These are phyloP conservation scores for Xylaria acuta DNA, from an alignment of 495 filamentous ascomycete species.

Conservation along the genomic window DNA sequence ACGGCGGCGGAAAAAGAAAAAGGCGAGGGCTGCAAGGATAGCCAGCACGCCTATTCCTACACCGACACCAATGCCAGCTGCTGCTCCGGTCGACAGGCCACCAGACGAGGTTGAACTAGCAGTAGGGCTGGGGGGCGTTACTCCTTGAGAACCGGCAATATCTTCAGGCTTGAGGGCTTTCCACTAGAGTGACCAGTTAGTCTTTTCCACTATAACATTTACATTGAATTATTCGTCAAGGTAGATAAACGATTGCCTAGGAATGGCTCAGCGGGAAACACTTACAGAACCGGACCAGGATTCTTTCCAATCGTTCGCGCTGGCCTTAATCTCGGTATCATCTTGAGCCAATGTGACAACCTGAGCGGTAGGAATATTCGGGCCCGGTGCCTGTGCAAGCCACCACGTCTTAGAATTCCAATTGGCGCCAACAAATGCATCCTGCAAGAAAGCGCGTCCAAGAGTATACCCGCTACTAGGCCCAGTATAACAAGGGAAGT, in stretches of 20 bases:
- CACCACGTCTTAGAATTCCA: slow-evolving; percentile 54
- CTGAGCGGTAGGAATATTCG: slow-evolving; percentile 37
- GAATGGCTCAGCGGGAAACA: background rate
- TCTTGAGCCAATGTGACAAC: slow-evolving; percentile 29
- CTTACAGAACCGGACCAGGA: slow-evolving; percentile 44
- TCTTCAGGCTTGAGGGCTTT: slow-evolving; percentile 35
- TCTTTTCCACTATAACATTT: background rate
- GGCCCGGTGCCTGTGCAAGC: slow-evolving; percentile 59
- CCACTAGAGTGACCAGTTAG: slow-evolving; percentile 36
- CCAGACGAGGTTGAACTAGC: slow-evolving; percentile 18
- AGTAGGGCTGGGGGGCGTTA: slow-evolving; percentile 27
- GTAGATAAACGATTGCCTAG: background rate
- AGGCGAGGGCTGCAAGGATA: slow-evolving; percentile 43
- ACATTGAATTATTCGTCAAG: background rate
- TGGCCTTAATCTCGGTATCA: slow-evolving; percentile 35
- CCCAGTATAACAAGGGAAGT: slow-evolving; percentile 60
- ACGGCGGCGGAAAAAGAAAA: slow-evolving; percentile 48
- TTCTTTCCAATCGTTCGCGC: slow-evolving; percentile 43
- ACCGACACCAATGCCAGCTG: slow-evolving; percentile 53
- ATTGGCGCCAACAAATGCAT: slow-evolving; percentile 61
- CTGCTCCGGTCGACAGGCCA: slow-evolving; percentile 49
- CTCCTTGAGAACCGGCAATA: slow-evolving; percentile 14
- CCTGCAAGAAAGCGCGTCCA: slow-evolving; percentile 64
- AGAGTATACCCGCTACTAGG: slow-evolving; percentile 42
- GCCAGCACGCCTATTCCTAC: slow-evolving; percentile 43